These are phyloP conservation scores for Fusarium humuli DNA, from an alignment of 2,329 filamentous ascomycete species.

Conservation along the genomic window DNA sequence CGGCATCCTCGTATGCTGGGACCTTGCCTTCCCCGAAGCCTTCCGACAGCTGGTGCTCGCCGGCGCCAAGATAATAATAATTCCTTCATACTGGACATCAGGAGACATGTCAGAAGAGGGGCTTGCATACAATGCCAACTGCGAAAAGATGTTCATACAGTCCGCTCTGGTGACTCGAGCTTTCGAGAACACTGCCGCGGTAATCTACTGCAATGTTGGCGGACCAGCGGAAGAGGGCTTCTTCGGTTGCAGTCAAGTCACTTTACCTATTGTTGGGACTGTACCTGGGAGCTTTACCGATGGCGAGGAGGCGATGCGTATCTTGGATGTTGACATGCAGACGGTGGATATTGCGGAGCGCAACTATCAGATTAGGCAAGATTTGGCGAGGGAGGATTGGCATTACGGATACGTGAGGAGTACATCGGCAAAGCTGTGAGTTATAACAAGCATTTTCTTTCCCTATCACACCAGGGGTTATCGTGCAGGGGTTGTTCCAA, in stretches of 20 bases:
- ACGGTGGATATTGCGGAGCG: slow-evolving; percentile 76
- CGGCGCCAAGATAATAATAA: slow-evolving; percentile 76
- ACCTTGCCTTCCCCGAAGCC: slow-evolving; percentile 81
- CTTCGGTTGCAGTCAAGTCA: slow-evolving; percentile 69
- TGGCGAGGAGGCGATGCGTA: slow-evolving; percentile 69
- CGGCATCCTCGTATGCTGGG: slow-evolving; percentile 80
- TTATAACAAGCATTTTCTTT: neutral
- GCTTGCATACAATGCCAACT: slow-evolving; percentile 66
- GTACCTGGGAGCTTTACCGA: slow-evolving; percentile 65
- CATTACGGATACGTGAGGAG: slow-evolving; percentile 61
- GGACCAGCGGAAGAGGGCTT: slow-evolving; percentile 53
- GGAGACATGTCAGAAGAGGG: slow-evolving; percentile 63
- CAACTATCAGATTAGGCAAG: slow-evolving; percentile 71
- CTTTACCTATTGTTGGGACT: slow-evolving; percentile 73
- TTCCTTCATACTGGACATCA: slow-evolving; percentile 76
- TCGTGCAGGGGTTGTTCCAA: neutral
- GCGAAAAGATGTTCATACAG: slow-evolving; percentile 75
- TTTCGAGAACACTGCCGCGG: slow-evolving; percentile 78
- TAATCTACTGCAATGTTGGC: slow-evolving; percentile 77
- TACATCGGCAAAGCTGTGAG: slow-evolving; percentile 4
- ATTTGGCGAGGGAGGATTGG: slow-evolving; percentile 69
- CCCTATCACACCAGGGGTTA: neutral
- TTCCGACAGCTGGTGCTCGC: slow-evolving; percentile 76
- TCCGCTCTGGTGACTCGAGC: slow-evolving; percentile 70
- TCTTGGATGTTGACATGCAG: slow-evolving; percentile 74